A percentile compares a stretch with the other conserved stretches of the same genome.
Evolutionary conservation across 352 stramenopile genomes (phyloP).

Genomic region (Globisporangium cystogenes): DNA sequence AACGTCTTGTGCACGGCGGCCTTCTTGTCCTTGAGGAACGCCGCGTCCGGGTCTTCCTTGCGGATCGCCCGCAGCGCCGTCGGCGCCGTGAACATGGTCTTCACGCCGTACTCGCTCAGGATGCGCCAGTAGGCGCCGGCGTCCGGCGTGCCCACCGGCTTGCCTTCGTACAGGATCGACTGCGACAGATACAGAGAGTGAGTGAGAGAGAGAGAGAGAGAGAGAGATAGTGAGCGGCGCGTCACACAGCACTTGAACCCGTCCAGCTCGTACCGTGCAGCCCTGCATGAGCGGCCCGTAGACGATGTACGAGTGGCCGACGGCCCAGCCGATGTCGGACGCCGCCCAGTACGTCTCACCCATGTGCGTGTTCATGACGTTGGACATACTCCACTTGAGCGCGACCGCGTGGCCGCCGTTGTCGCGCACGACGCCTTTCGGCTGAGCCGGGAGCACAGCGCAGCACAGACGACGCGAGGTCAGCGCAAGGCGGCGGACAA

Average conservation of each 20-base stretch:
- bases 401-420: conserved; percentile 74
- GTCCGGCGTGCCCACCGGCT: conserved; percentile 84
- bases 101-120: conserved; percentile 80
- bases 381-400: conserved; percentile 85
- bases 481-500: neutral
- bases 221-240: neutral
- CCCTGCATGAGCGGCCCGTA: conserved; percentile 87
- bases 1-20: conserved; percentile 40
- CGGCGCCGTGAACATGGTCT: conserved; percentile 89
- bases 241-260: too few species aligned
- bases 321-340: conserved; percentile 88
- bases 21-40: conserved; percentile 42
- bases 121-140: conserved; percentile 85
- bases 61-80: conserved; percentile 88
- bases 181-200: too few species aligned
- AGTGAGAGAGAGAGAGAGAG: neutral
- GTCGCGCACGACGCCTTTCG: conserved; percentile 76
- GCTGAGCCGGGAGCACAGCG: conserved; percentile 19
- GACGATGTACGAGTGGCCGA: conserved; percentile 86
- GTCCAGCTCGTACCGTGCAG: conserved; percentile 48
- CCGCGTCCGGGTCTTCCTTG: conserved; percentile 71
- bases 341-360: conserved; percentile 84
- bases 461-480: too few species aligned
- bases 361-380: conserved; percentile 63
- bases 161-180: conserved; percentile 88